phyloP scores from a whole-genome alignment of 192 early-diverging fungal species.

The Umbelopsis sp. region DNA sequence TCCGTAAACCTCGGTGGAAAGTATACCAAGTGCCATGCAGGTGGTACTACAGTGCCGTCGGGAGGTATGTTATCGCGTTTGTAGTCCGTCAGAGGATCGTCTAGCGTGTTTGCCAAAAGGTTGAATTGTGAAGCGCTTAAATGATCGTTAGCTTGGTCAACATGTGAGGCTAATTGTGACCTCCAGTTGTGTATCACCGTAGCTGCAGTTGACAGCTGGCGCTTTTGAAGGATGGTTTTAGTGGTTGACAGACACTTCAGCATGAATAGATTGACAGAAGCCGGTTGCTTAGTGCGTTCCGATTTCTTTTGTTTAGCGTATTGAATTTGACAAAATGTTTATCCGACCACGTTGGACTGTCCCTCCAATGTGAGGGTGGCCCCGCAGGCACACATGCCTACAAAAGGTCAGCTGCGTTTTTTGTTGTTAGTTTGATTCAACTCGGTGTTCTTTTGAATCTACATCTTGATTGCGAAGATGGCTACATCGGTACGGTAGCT shows the following conservation, averaged over 20 bases:
- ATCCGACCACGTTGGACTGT: not conserved
- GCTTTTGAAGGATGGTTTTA: not conserved
- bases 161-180: not conserved
- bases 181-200: slow-evolving; percentile 21
- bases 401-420: not conserved
- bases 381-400: slow-evolving; percentile 10
- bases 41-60: slow-evolving; percentile 55
- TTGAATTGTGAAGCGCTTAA: slow-evolving; percentile 31
- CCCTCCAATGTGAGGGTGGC: not conserved
- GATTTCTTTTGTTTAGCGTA: too few species aligned
- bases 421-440: too few species aligned
- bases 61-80: slow-evolving; percentile 35
- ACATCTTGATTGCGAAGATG: not conserved
- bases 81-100: slow-evolving; percentile 9
- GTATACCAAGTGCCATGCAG: slow-evolving; percentile 76
- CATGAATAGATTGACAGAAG: not conserved
- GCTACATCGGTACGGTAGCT: not conserved
- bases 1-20: slow-evolving; percentile 78
- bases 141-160: slow-evolving; percentile 15
- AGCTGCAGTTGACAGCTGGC: slow-evolving; percentile 10
- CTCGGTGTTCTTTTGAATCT: not conserved
- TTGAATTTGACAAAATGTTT: not conserved
- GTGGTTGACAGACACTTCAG: not conserved
- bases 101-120: slow-evolving; percentile 39
- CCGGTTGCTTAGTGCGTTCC: not conserved